Conservation (phyloP, 73 alveolate species). For the Symbiodinium pilosum region DNA sequence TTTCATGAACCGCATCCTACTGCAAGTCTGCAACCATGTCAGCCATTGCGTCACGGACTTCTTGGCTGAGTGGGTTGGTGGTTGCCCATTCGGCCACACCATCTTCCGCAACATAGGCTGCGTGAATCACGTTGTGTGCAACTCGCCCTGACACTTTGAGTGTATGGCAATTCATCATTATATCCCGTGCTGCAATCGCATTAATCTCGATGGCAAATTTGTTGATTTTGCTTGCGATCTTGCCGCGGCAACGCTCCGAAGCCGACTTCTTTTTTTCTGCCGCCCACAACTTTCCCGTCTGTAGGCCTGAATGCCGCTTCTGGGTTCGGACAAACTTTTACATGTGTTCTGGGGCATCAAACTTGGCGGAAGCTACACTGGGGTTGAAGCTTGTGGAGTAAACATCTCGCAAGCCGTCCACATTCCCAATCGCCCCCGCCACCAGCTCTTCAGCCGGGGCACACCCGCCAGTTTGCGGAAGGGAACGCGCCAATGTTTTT, state of each 20-base stretch:
- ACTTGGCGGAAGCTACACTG: neutral
- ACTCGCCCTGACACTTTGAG: neutral
- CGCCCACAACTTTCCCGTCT: neutral
- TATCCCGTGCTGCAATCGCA: neutral
- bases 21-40: neutral
- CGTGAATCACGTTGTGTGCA: neutral
- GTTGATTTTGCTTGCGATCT: neutral
- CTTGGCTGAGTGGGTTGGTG: neutral
- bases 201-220: neutral
- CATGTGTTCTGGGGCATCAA: neutral
- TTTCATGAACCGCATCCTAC: too few species aligned
- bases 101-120: neutral
- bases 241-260: neutral
- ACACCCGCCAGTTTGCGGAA: too few species aligned
- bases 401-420: neutral
- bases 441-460: neutral
- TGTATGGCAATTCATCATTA: neutral
- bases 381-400: neutral
- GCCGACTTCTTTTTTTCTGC: neutral
- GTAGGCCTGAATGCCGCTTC: neutral
- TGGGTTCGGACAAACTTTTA: neutral
- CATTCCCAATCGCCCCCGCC: neutral
- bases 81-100: neutral
- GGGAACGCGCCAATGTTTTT: too few species aligned
- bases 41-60: neutral